Evolutionary conservation across 768 basidiomycete species (phyloP), one percentile per base, ranked within the genome.

Genomic region (Phaffia australis): DNA sequence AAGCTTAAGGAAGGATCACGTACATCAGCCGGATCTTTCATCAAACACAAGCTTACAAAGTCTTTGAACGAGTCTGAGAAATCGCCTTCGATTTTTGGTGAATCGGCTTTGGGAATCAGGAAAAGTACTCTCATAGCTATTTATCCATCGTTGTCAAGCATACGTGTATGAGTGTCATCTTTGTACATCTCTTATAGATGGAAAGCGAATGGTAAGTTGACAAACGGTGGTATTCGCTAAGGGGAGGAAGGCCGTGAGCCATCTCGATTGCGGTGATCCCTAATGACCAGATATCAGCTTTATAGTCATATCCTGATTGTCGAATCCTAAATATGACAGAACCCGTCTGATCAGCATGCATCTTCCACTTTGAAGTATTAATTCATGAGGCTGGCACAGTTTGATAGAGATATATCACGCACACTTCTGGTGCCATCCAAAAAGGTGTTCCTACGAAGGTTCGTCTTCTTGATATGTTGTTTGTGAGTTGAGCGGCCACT

Each of bases 231-330:
- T 97, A 94, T 75, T 98, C 94, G 4, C 90, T 88, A 65, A 97
- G 77, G 9, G 95, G 95, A 0, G 95, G 95, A 72, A 97, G 92
- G 54, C 95, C 95, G 72, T 89, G 90, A 1, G 94, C 93, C 86
- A 99, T 87, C 79, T 97, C 94, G 59, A 97, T 95, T 63, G 91
- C 92, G 0, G 94, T 97, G 75, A 99, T 99, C 25, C 94, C 94
- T 60, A 98, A 79, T 74, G 89, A 92, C 94, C 94, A 98, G 81
- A 98, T 86, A 76, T 98, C 94, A 2, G 94, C 94, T 77, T 92
- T 91, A 1, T 85, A 83, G 74, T 97, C 92, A 77, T 98, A 98
- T 0, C 93, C 94, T 7, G 92, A 87, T 76, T 97, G 92, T 46
- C 90, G 86, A 72, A 98, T 98, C n/a, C 67, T 69, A 48, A 9